Percentiles rank a stretch among this genome's conserved stretches.
phyloP scores from a whole-genome alignment of 352 stramenopile genomes.

The Pythium brassicae region DNA sequence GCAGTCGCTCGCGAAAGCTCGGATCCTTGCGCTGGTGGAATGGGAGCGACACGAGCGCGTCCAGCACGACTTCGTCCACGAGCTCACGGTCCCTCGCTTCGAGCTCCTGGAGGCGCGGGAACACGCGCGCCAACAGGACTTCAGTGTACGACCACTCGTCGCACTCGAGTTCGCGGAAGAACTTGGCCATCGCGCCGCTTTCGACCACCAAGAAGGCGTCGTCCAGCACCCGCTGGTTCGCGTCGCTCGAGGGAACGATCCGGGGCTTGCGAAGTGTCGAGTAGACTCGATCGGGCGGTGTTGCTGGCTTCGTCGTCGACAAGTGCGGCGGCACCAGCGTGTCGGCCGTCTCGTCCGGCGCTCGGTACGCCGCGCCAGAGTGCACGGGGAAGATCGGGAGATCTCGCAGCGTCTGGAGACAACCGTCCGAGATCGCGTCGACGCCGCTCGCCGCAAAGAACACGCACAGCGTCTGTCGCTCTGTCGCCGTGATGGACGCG shows the following conservation, averaged over 20 bases:
- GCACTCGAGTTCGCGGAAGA: conserved; percentile 43
- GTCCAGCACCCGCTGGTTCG: conserved; percentile 43
- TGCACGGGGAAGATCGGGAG: conserved; percentile 49
- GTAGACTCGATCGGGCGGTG: not conserved
- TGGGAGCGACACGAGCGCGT: conserved; percentile 35
- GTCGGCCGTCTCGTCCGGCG: conserved; percentile 1
- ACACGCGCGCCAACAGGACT: conserved; percentile 58
- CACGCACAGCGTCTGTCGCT: conserved; percentile 32
- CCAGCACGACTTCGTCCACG: conserved; percentile 45
- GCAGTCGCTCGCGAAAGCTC: conserved; percentile 44
- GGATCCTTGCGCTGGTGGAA: conserved; percentile 53
- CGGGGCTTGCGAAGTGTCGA: conserved; percentile 13
- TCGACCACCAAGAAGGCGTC: conserved; percentile 42
- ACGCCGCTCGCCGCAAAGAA: conserved; percentile 39
- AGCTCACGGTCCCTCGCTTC: conserved; percentile 27
- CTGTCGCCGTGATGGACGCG: conserved; percentile 13
- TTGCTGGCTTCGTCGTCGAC: not conserved
- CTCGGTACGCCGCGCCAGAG: conserved; percentile 3
- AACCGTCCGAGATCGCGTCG: conserved; percentile 27
- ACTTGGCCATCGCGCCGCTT: conserved; percentile 28
- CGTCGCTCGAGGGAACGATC: conserved; percentile 34
- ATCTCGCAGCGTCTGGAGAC: conserved; percentile 34
- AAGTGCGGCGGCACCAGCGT: not conserved
- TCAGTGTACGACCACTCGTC: conserved; percentile 53
- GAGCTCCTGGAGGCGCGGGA: conserved; percentile 39